Percentiles rank a stretch among this genome's conserved stretches.
These are phyloP conservation scores for Gnomoniopsis sp. DNA, from an alignment of 2,329 filamentous ascomycete genomes.

Conservation along the genomic window DNA sequence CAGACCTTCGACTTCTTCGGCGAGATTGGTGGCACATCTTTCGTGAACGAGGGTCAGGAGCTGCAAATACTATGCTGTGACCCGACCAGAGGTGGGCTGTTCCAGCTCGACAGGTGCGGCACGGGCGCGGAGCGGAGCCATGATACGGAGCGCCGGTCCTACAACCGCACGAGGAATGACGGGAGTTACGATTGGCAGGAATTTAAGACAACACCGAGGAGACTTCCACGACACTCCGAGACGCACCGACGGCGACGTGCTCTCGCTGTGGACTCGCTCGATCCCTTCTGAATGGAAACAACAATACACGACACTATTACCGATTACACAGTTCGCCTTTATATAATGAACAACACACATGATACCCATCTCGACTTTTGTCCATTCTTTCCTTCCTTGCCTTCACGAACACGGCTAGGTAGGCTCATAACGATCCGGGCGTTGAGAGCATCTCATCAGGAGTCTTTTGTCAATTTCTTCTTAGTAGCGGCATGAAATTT, in stretches of 20 bases:
- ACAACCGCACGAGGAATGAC: constrained; percentile 12
- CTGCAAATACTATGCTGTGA: constrained; percentile 69
- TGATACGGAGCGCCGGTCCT: constrained; percentile 14
- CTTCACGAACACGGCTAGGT: background rate
- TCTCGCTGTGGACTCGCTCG: constrained; percentile 18
- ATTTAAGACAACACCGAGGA: constrained; percentile 19
- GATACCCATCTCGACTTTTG: constrained; percentile 12
- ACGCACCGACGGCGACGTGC: constrained; percentile 19
- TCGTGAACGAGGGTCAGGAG: constrained; percentile 64
- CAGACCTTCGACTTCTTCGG: constrained; percentile 74
- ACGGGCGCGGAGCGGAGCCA: constrained; percentile 32
- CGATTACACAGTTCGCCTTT: background rate
- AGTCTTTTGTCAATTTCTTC: constrained; percentile 4
- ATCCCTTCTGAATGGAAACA: constrained; percentile 24
- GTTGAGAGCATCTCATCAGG: constrained; percentile 10
- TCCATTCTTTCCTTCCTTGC: background rate
- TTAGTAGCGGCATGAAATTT: background rate
- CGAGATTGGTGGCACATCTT: constrained; percentile 66
- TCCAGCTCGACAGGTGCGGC: constrained; percentile 56
- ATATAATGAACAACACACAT: constrained; percentile 15
- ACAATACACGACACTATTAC: background rate
- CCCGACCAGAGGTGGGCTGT: constrained; percentile 60
- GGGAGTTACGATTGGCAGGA: constrained; percentile 25
- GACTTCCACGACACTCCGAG: constrained; percentile 11
- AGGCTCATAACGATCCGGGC: constrained; percentile 7